Evolutionary conservation across 2,329 filamentous ascomycete species (phyloP), one percentile per base, ranked within the genome.

Genomic region (Seiridium cupressi): DNA sequence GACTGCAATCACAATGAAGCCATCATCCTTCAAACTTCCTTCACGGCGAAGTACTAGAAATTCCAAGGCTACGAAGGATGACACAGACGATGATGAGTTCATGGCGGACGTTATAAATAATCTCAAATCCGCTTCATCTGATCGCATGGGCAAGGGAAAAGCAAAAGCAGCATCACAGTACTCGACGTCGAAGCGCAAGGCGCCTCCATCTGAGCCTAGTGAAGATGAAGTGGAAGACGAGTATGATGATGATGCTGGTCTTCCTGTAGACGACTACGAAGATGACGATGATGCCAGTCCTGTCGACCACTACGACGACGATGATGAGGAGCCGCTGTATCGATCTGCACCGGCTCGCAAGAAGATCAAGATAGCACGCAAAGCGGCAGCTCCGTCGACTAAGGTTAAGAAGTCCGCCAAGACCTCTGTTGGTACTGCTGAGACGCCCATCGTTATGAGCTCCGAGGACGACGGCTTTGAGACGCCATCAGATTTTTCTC

Each of bases 391-490:
- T 26, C 18, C 18, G 18, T 26, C 18, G 18, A 26, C 44, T 18
- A 13, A 13, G 6, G 47, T 13, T 32, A 49, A 32, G 26, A 31
- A 49, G 35, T n/a, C 32, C 4, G 11, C 31, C 34, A 36, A 40
- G 34, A 9, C 13, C 42, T 44, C 38, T 18, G 32, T 9, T 31
- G 9, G 18, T 46, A 59, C 40, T 34, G 49, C 44, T 35, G 49
- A 54, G n/a, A 42, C 38, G 38, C 40, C 62, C 31, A 55, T 62
- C 56, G 66, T 65, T 49, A 64, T 60, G 55, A 65, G 62, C 18
- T 55, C 66, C 32, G 66, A 62, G 7, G 67, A 71, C 5, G 67
- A 70, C 26, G 62, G 64, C 53, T 67, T 70, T 11, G 60, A 64
- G 26, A 51, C 44, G 18, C 44, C 55, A 7, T 55, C 44, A 2